Evolutionary conservation across 148 eudicot genomes (phyloP).

Genomic region (Limonium bicolor): DNA sequence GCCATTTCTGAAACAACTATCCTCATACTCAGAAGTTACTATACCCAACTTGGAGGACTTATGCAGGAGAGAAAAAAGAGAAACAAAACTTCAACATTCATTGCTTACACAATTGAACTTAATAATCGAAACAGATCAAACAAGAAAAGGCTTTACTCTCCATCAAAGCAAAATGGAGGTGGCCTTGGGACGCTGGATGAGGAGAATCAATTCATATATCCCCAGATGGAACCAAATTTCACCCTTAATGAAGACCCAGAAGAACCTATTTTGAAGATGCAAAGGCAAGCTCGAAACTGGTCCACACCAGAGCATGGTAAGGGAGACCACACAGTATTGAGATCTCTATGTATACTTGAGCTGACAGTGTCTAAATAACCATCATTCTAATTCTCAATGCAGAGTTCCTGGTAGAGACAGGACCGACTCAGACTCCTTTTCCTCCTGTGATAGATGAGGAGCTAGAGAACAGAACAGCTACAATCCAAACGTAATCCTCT

Average conservation of each 20-base stretch:
- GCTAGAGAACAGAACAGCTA: conserved; percentile 46
- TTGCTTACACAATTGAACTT: no score
- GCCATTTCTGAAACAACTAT: no score
- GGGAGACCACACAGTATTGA: no score
- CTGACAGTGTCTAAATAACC: no score
- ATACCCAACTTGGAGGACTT: no score
- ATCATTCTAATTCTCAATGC: no score
- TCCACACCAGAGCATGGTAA: conserved; percentile 58
- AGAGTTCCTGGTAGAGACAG: conserved; percentile 71
- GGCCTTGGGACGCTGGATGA: conserved; percentile 66
- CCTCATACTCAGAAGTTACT: no score
- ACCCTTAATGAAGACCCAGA: conserved; percentile 9
- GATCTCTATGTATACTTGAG: no score
- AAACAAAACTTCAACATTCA: no score
- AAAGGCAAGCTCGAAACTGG: conserved; percentile 24
- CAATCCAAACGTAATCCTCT: conserved; percentile 36
- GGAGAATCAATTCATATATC: conserved; percentile 24
- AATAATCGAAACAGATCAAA: conserved; percentile 37
- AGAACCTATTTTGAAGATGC: conserved; percentile 36
- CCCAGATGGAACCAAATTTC: conserved; percentile 21
- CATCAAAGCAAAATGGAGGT: conserved; percentile 30
- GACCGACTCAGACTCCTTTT: conserved; percentile 73
- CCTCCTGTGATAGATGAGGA: conserved; percentile 35
- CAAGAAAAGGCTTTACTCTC: conserved; percentile 54
- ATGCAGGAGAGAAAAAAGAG: no score